Evolutionary conservation across 2,329 filamentous ascomycete genomes (phyloP), one percentile per base, ranked within the genome.

Genomic region (Cladophialophora exuberans): DNA sequence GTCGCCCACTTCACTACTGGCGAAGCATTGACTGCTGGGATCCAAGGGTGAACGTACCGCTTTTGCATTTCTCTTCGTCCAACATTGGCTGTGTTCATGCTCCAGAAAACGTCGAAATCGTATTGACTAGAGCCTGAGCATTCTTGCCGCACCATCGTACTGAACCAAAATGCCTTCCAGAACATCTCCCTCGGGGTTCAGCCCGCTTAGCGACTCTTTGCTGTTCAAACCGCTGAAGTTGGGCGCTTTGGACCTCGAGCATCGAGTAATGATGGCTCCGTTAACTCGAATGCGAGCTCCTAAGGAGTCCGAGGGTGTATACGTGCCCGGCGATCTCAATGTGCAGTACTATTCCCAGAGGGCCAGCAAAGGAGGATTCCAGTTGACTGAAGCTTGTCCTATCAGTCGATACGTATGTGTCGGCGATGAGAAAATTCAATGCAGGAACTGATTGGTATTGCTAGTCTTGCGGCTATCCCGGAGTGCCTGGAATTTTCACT

Each of bases 341-440:
- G 6, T 39, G n/a, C 15, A 39, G 11, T 39, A 39, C 36, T 39
- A 39, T 28, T 51, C 45, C 4, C 70, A 72, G 48, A 64, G 70
- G 4, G 70, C 70, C 2, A 64, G 65, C 1, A 53, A 64, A 11
- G 70, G 69, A 9, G 69, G 69, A 1, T 64, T 73, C 3, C 63
- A 67, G 49, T 28, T 73, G 17, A 69, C 68, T 3, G 70, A 72
- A 46, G 70, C 67, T n/a, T 67, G 64, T 9, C 66, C 67, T 0
- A 68, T 70, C 39, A 67, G 65, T 47, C 61, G 65, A 56, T 52
- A 64, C 33, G 67, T 66, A 47, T 39, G 11, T 33, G 38, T 64
- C 22, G 66, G 66, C 44, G 67, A 67, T 18, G 33, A 9, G 33
- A 23, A 36, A 44, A 15, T 25, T 25, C 20, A 20, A 23, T 63